Conservation (phyloP, 2,329 filamentous ascomycete genomes). For the Alternaria sp. region DNA sequence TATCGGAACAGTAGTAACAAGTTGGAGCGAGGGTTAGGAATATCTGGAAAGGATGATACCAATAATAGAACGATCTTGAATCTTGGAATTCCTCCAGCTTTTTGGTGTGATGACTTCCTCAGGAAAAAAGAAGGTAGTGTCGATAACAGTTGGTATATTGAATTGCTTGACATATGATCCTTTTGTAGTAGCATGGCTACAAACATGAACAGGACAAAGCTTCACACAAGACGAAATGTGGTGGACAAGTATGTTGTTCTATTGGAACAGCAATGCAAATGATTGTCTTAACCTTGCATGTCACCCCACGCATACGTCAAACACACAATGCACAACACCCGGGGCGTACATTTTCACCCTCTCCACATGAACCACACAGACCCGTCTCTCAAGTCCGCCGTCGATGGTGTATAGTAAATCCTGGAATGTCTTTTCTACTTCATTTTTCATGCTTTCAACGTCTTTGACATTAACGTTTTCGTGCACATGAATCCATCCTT, state of each 20-base stretch:
- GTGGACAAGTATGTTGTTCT: background rate
- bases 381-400: constrained; percentile 10
- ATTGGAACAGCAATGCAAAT: background rate
- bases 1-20: background rate
- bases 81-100: background rate
- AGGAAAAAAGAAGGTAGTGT: background rate
- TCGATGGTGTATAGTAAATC: constrained; percentile 21
- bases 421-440: constrained; percentile 54
- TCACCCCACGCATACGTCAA: constrained; percentile 57
- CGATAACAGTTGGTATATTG: background rate
- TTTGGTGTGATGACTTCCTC: background rate
- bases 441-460: constrained; percentile 31
- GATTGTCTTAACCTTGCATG: background rate
- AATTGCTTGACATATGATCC: background rate
- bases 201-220: background rate
- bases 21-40: background rate
- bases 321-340: constrained; percentile 68
- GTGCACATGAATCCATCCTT: constrained; percentile 68
- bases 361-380: constrained; percentile 59
- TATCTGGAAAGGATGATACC: background rate
- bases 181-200: background rate
- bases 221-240: background rate
- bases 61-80: background rate
- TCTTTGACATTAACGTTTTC: constrained; percentile 62
- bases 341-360: constrained; percentile 68